Conservation (phyloP, 164 flowering plant species). For the Umbilicus rupestris region DNA sequence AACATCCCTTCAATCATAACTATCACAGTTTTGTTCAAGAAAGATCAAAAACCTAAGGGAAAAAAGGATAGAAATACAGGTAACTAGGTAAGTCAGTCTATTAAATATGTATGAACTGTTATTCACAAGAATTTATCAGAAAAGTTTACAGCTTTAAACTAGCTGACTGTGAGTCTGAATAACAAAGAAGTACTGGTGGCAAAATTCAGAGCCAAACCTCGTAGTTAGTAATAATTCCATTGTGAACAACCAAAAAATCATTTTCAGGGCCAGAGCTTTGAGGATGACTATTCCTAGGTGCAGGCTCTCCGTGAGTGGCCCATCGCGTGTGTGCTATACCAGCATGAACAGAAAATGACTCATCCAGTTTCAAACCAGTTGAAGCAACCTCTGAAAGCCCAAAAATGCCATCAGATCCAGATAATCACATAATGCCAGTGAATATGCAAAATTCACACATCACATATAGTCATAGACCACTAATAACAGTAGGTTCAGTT, state of each 20-base stretch:
- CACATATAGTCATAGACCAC: too few species aligned
- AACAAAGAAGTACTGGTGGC: neutral
- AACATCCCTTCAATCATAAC: too few species aligned
- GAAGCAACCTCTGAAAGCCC: conserved; percentile 52
- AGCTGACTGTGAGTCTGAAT: neutral
- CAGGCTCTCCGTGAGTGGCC: conserved; percentile 99
- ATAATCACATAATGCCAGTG: neutral
- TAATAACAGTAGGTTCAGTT: too few species aligned
- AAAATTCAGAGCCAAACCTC: conserved; percentile 41
- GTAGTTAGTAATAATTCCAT: conserved; percentile 85
- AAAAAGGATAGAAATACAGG: too few species aligned
- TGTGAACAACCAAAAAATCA: conserved; percentile 92
- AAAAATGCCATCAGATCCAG: conserved; percentile 10
- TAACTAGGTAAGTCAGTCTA: too few species aligned
- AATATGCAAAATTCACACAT: too few species aligned
- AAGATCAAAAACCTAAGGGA: too few species aligned
- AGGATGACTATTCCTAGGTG: conserved; percentile 94
- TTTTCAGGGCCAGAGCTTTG: conserved; percentile 77
- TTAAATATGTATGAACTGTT: too few species aligned
- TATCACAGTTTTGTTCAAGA: too few species aligned
- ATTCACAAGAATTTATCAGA: neutral
- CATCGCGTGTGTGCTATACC: conserved; percentile 98
- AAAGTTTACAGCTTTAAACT: neutral
- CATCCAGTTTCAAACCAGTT: conserved; percentile 66
- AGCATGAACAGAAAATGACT: conserved; percentile 66